Evolutionary conservation across 1,284 basidiomycete genomes (phyloP).

Genomic region (Trichosporon sp.): DNA sequence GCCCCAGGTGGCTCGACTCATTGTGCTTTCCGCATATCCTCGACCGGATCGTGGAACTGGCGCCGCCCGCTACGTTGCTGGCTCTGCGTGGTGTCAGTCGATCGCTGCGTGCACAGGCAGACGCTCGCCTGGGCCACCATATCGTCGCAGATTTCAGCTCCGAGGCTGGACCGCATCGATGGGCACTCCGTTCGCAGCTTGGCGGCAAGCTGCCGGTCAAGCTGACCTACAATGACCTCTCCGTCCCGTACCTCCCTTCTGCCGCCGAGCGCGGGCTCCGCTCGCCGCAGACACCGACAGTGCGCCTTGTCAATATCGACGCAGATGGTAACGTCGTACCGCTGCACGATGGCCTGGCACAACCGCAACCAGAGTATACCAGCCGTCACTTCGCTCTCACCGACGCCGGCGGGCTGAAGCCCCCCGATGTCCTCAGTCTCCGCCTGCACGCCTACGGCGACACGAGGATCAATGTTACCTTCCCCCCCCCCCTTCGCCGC

Average conservation of each 20-base stretch:
- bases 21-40: conserved; percentile 22
- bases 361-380: conserved; percentile 1
- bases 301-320: not conserved
- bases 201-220: not conserved
- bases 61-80: not conserved
- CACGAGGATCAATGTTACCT: conserved; percentile 8
- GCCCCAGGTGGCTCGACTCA: conserved; percentile 2
- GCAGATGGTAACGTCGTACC: not conserved
- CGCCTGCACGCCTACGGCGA: conserved; percentile 4
- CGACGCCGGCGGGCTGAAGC: not conserved
- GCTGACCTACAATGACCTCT: conserved; percentile 10
- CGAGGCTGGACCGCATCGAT: not conserved
- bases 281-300: not conserved
- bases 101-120: not conserved
- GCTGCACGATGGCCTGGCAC: not conserved
- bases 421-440: not conserved
- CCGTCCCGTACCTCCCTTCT: not conserved
- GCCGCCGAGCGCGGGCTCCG: not conserved
- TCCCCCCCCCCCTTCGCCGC: not conserved
- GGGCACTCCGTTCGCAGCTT: not conserved
- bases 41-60: conserved; percentile 21
- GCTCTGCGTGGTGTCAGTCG: conserved; percentile 17
- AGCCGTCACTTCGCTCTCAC: not conserved
- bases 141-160: conserved; percentile 10
- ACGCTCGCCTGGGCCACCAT: not conserved